These are phyloP conservation scores for Alternaria viburni DNA, from an alignment of 2,329 filamentous ascomycete genomes.

Conservation along the genomic window DNA sequence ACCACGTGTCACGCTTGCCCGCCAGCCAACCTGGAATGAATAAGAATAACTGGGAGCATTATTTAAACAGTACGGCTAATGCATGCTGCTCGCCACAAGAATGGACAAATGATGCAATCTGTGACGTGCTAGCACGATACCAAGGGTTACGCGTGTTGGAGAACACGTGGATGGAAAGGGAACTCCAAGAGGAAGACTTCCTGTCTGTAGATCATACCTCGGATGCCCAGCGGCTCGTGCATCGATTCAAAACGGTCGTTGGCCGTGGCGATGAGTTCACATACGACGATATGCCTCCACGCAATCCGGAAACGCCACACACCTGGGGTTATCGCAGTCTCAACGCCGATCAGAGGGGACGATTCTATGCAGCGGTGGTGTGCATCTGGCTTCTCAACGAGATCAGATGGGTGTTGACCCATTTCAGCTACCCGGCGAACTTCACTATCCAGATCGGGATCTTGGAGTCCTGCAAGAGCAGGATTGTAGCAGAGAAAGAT, in stretches of 20 bases:
- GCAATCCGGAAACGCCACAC: slow-evolving; percentile 2
- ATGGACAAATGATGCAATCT: slow-evolving; percentile 19
- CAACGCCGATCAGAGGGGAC: slow-evolving; percentile 25
- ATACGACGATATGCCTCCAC: slow-evolving; percentile 1
- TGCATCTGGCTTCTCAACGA: slow-evolving; percentile 33
- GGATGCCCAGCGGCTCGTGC: slow-evolving; percentile 4
- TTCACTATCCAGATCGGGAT: slow-evolving; percentile 6
- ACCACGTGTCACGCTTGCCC: slow-evolving; percentile 1
- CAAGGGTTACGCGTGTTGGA: slow-evolving; percentile 31
- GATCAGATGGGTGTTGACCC: slow-evolving; percentile 30
- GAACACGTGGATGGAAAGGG: slow-evolving; percentile 26
- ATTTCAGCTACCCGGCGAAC: slow-evolving; percentile 14
- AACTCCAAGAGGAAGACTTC: slow-evolving; percentile 20
- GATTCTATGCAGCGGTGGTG: slow-evolving; percentile 29
- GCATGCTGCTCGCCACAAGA: slow-evolving; percentile 3
- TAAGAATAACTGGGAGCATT: slow-evolving; percentile 12
- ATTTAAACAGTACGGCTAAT: background rate
- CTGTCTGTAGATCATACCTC: slow-evolving; percentile 13
- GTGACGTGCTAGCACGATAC: slow-evolving; percentile 33
- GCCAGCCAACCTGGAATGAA: background rate
- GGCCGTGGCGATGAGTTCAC: slow-evolving; percentile 7
- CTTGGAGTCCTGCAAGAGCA: background rate
- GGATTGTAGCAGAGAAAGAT: background rate
- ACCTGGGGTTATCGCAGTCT: slow-evolving; percentile 13
- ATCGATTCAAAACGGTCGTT: slow-evolving; percentile 4